Percentiles rank a stretch among this genome's conserved stretches.
These are phyloP conservation scores for Verticillium klebahnii DNA, from an alignment of 2,329 filamentous ascomycete genomes.

Conservation along the genomic window DNA sequence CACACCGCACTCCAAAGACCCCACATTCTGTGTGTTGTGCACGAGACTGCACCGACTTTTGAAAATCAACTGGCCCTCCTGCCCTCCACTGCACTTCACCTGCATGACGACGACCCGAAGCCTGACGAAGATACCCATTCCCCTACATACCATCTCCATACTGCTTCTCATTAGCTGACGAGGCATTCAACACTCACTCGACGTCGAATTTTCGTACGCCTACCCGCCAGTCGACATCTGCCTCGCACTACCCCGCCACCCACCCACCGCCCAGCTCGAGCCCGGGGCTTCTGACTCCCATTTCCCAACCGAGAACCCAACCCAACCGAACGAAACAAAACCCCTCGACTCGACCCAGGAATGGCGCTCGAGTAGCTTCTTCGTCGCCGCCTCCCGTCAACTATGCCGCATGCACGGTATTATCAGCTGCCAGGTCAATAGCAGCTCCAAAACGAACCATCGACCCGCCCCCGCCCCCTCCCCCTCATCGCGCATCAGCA, in stretches of 20 bases:
- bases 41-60: constrained; percentile 4
- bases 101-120: neutral
- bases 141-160: neutral
- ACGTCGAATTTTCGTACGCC: neutral
- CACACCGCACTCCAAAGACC: constrained; percentile 1
- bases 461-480: constrained; percentile 6
- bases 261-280: neutral
- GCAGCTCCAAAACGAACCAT: constrained; percentile 25
- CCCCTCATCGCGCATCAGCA: constrained; percentile 9
- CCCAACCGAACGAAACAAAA: neutral
- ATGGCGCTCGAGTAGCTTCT: constrained; percentile 38
- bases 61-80: neutral
- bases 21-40: neutral
- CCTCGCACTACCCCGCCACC: neutral
- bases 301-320: neutral
- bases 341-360: constrained; percentile 18
- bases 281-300: neutral
- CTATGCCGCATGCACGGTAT: constrained; percentile 36
- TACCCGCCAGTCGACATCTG: neutral
- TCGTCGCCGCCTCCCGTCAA: constrained; percentile 24
- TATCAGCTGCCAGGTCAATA: constrained; percentile 37
- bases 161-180: neutral
- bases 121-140: neutral
- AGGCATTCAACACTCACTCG: neutral
- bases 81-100: neutral